Base-by-base conservation (phyloP, 495 filamentous ascomycete species). In the Niebla homalea region DNA sequence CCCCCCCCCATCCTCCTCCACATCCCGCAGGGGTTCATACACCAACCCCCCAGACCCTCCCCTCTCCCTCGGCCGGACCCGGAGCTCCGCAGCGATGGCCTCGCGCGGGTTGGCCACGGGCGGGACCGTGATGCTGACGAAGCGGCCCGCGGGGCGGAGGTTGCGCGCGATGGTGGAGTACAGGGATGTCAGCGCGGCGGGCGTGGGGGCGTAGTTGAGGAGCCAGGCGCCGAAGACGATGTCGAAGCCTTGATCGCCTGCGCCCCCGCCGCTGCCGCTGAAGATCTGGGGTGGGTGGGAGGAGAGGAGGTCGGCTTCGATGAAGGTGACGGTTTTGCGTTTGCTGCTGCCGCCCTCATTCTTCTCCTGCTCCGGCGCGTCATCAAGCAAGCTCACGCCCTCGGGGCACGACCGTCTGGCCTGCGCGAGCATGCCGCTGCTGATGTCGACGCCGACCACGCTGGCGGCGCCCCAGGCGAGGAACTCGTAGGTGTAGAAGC, bases 401-500 rank as follows among this genome's bases (percentile, higher is more conserved):
- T 29, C n/a, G n/a, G 25, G 25, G 4, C n/a, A 16, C 5, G n/a
- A 5, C 21, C 45, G 45, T 19, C 43, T 44, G 1, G 66, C 66
- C 10, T 36, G 57, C 0, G 49, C 50, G 36, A 69, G 53, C 66
- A 69, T 69, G 5, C 22, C 52, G 0, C 52, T 21, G 35, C 60
- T 63, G 18, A 66, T 55, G 44, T 69, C 66, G 15, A 66, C 54
- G 8, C 63, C 66, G n/a, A 64, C 43, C 16, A 69, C 62, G 15
- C 48, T 32, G 10, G 26, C 49, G 39, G 63, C 63, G 26, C 63
- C 63, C 60, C 60, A 58, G 15, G 53, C 16, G 5, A 58, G 11
- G 22, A 61, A 50, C 1, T 43, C 12, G 15, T 55, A 49, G 18
- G 58, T 55, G 52, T 57, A 63, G 50, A 36, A 45, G 15, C 62